These are phyloP conservation scores for Pleurotus ostreatus DNA, from an alignment of 768 basidiomycete species.

Conservation along the genomic window DNA sequence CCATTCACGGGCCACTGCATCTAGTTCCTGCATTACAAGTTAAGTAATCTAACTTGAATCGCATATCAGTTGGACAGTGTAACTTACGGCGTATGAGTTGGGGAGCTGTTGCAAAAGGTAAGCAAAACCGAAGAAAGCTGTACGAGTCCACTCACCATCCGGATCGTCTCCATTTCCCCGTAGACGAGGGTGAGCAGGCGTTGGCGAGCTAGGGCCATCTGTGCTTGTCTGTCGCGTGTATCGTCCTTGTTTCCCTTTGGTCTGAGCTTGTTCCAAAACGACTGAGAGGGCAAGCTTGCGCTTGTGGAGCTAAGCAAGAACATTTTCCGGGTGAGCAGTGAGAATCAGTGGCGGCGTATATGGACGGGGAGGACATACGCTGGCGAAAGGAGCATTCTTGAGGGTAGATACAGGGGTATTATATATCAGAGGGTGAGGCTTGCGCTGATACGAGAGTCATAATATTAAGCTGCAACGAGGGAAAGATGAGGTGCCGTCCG, in stretches of 20 bases:
- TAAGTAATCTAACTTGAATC: conserved; percentile 5
- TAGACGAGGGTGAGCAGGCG: conserved; percentile 79
- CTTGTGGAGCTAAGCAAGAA: conserved; percentile 55
- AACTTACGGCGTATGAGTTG: conserved; percentile 55
- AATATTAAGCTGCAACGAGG: conserved; percentile 22
- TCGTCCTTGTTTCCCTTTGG: conserved; percentile 65
- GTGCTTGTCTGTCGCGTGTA: conserved; percentile 46
- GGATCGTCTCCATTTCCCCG: conserved; percentile 83
- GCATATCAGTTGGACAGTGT: not conserved
- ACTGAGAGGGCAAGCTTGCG: conserved; percentile 50
- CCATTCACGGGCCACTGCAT: conserved; percentile 79
- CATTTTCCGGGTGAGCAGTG: conserved; percentile 25
- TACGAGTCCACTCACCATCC: conserved; percentile 44
- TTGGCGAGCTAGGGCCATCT: conserved; percentile 70
- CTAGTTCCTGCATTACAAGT: conserved; percentile 58
- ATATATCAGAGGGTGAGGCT: conserved; percentile 8
- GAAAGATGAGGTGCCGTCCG: conserved; percentile 15
- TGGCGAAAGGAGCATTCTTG: conserved; percentile 74
- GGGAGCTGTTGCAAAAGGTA: conserved; percentile 49
- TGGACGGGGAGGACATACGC: conserved; percentile 48
- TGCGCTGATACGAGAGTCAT: conserved; percentile 23
- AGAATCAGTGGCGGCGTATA: conserved; percentile 16
- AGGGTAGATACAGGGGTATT: conserved; percentile 7
- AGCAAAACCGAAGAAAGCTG: conserved; percentile 11
- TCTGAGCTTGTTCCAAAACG: conserved; percentile 68